These are phyloP conservation scores for Stephanodiscus minutulus DNA, from an alignment of 108 stramenopile species.

Conservation along the genomic window DNA sequence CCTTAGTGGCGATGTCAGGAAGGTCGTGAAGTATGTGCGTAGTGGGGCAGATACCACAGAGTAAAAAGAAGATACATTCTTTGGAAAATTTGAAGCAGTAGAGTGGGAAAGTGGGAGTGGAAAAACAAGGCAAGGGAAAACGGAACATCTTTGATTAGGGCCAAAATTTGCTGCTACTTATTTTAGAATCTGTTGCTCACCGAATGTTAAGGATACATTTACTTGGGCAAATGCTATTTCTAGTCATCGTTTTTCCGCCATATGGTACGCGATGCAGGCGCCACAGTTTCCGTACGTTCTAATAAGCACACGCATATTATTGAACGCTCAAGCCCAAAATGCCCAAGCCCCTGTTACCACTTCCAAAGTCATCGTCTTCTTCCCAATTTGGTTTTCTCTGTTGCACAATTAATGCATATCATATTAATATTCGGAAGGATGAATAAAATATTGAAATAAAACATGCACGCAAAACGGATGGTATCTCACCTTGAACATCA, in stretches of 20 bases:
- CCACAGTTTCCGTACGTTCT: too few relatives aligned
- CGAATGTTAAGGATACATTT: too few relatives aligned
- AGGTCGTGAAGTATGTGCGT: constrained; percentile 35
- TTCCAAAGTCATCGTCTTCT: constrained; percentile 66
- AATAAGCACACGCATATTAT: too few relatives aligned
- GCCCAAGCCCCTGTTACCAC: constrained; percentile 42
- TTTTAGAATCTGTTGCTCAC: too few relatives aligned
- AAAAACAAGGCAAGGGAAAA: neutral
- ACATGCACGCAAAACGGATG: neutral
- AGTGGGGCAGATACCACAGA: constrained; percentile 9
- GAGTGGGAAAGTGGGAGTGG: too few relatives aligned
- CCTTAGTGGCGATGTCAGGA: constrained; percentile 42
- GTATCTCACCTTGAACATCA: constrained; percentile 29
- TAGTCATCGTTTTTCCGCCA: too few relatives aligned
- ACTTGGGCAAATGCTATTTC: too few relatives aligned
- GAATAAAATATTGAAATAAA: neutral
- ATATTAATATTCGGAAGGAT: constrained; percentile 23
- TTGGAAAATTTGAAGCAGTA: too few relatives aligned
- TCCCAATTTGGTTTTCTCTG: constrained; percentile 59
- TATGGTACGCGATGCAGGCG: too few relatives aligned
- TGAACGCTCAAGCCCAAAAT: constrained; percentile 55
- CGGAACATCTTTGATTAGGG: too few relatives aligned
- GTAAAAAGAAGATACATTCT: neutral
- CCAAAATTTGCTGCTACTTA: too few relatives aligned
- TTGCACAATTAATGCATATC: constrained; percentile 20